phyloP scores from a whole-genome alignment of 2,329 filamentous ascomycete genomes.

The Rhinocladiella similis region DNA sequence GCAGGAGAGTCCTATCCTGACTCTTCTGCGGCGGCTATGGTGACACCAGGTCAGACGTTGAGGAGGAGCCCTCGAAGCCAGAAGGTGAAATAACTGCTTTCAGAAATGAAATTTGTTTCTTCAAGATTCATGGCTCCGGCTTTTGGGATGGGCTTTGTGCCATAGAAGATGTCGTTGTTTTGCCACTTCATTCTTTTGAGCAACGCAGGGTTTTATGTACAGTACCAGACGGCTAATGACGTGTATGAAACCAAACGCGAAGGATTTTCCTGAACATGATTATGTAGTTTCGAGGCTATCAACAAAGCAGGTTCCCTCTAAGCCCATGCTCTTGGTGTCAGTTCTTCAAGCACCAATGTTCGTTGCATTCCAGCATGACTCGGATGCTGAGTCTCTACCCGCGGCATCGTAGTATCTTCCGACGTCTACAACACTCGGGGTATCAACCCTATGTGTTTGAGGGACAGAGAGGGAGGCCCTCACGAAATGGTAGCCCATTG shows the following conservation, averaged over 20 bases:
- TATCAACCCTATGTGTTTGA: no score
- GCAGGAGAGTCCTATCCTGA: slow-evolving; percentile 19
- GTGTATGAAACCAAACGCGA: slow-evolving; percentile 8
- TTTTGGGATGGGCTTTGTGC: background rate
- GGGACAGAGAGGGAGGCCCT: no score
- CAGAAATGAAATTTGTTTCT: background rate
- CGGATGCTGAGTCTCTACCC: no score
- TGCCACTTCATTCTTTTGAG: background rate
- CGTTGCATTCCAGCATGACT: no score
- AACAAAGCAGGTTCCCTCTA: no score
- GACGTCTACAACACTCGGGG: no score
- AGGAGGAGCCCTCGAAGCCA: slow-evolving; percentile 20
- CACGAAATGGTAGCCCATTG: no score
- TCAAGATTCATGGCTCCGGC: background rate
- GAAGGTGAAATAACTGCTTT: slow-evolving; percentile 6
- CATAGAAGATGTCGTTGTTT: background rate
- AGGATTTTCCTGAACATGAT: background rate
- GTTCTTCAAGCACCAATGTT: no score
- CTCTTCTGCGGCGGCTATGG: slow-evolving; percentile 3
- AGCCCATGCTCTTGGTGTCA: no score
- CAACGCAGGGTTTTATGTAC: background rate
- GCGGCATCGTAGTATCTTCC: no score
- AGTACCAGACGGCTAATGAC: slow-evolving; percentile 11
- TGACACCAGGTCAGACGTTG: slow-evolving; percentile 2
- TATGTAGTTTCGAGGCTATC: background rate